Evolutionary conservation across 495 filamentous ascomycete species (phyloP).

Genomic region (Massariosphaeria phaeospora): DNA sequence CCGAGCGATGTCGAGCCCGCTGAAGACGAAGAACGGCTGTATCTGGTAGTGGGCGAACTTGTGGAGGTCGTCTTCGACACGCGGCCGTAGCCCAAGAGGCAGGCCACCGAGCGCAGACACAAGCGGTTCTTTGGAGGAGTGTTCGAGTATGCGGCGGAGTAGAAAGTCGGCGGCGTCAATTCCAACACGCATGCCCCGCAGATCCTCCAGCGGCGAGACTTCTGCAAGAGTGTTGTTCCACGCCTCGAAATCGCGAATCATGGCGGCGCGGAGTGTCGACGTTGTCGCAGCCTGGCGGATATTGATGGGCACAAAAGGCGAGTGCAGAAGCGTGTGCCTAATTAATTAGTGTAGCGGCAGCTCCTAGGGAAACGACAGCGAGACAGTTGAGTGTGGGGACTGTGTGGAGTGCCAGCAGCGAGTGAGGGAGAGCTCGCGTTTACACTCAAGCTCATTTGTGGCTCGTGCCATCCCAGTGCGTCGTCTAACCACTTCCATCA

Average conservation of each 20-base stretch:
- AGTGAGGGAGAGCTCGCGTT: not conserved
- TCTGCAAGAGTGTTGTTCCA: constrained; percentile 51
- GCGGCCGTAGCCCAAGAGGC: constrained; percentile 66
- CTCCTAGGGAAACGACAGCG: not conserved
- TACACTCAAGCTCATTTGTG: not conserved
- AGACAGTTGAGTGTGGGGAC: not conserved
- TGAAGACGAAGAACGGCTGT: constrained; percentile 78
- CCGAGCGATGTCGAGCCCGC: constrained; percentile 71
- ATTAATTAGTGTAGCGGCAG: too few relatives aligned
- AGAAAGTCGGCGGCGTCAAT: constrained; percentile 92
- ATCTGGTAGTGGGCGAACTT: constrained; percentile 60
- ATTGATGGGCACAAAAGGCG: not conserved
- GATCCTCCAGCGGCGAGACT: constrained; percentile 54
- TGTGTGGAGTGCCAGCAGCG: not conserved
- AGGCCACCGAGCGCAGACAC: constrained; percentile 84
- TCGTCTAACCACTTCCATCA: not conserved
- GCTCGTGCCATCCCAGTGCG: not conserved
- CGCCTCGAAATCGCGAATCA: constrained; percentile 58
- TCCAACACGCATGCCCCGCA: constrained; percentile 68
- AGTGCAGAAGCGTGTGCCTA: not conserved
- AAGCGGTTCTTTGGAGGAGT: constrained; percentile 71
- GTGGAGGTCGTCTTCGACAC: constrained; percentile 69
- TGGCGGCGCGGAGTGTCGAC: constrained; percentile 13
- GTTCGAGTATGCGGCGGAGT: constrained; percentile 59
- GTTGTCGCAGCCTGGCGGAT: not conserved